These are phyloP conservation scores for Eurotiales sp. DNA, from an alignment of 2,329 filamentous ascomycete genomes.

Conservation along the genomic window DNA sequence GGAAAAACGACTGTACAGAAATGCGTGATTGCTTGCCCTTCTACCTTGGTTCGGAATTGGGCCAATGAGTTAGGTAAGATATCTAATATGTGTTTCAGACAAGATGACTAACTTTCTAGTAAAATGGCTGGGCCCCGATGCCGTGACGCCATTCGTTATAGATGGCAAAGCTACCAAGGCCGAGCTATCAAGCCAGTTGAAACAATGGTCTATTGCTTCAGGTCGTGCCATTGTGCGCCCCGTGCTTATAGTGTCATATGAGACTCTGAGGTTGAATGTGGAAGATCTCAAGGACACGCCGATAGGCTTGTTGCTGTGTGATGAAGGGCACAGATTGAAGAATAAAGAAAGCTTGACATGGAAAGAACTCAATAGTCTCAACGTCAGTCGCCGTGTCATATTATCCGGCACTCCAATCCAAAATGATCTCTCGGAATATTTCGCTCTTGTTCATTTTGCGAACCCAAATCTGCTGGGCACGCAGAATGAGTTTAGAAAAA, in stretches of 20 bases:
- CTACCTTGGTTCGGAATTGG: constrained; percentile 96
- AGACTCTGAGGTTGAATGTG: constrained; percentile 86
- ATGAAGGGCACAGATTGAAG: constrained; percentile 94
- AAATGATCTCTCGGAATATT: constrained; percentile 98
- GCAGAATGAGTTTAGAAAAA: constrained; percentile 85
- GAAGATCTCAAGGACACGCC: constrained; percentile 85
- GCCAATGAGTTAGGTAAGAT: constrained; percentile 72
- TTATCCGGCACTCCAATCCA: constrained; percentile 96
- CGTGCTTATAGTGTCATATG: constrained; percentile 96
- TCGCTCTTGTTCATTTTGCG: constrained; percentile 90
- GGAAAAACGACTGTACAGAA: constrained; percentile 93
- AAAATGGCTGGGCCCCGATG: constrained; percentile 93
- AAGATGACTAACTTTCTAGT: constrained; percentile 38
- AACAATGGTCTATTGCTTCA: constrained; percentile 89
- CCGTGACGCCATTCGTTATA: constrained; percentile 88
- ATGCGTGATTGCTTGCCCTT: constrained; percentile 93
- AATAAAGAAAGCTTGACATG: constrained; percentile 97
- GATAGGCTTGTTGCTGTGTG: constrained; percentile 89
- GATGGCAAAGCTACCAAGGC: constrained; percentile 96
- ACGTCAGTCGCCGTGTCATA: constrained; percentile 88
- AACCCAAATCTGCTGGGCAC: constrained; percentile 91
- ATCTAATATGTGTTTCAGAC: not conserved
- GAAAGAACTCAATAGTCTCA: constrained; percentile 80
- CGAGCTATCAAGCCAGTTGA: constrained; percentile 81
- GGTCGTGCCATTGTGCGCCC: constrained; percentile 87